These are phyloP conservation scores for Phytophthora macrochlamydospora DNA, from an alignment of 352 stramenopile species.

Conservation along the genomic window DNA sequence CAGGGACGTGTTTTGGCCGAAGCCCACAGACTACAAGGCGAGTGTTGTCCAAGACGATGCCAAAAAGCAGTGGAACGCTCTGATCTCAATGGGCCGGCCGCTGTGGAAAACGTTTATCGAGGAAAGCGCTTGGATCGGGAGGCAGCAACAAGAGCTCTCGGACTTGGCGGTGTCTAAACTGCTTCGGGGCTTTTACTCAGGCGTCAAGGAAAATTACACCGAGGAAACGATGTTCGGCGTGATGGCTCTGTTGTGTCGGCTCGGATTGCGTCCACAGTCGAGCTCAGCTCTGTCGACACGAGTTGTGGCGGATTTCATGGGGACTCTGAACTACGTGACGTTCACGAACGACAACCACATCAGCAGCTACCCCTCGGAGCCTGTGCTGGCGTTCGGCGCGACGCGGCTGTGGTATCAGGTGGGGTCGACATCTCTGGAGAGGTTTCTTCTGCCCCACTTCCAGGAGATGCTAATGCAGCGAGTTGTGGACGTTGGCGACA, in stretches of 20 bases:
- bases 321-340: slow-evolving; percentile 14
- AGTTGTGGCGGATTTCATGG: slow-evolving; percentile 35
- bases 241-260: slow-evolving; percentile 28
- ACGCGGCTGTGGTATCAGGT: slow-evolving; percentile 27
- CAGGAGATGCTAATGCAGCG: slow-evolving; percentile 6
- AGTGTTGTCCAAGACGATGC: neutral
- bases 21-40: neutral
- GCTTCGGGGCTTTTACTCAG: slow-evolving; percentile 1
- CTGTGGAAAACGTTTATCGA: slow-evolving; percentile 6
- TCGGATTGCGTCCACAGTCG: slow-evolving; percentile 25
- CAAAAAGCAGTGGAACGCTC: neutral
- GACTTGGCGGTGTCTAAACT: slow-evolving; percentile 13
- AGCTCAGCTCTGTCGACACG: slow-evolving; percentile 19
- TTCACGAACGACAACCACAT: slow-evolving; percentile 21
- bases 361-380: slow-evolving; percentile 31
- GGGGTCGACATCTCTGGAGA: neutral
- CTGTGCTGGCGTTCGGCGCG: slow-evolving; percentile 35
- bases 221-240: slow-evolving; percentile 22
- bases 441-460: slow-evolving; percentile 11
- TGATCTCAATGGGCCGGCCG: slow-evolving; percentile 10
- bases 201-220: slow-evolving; percentile 1
- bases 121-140: neutral
- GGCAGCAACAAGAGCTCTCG: neutral
- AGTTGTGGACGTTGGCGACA: neutral
- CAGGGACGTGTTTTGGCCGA: no score